Evolutionary conservation across 768 basidiomycete species (phyloP), one percentile per base, ranked within the genome.

Genomic region (Boletus patriciae): DNA sequence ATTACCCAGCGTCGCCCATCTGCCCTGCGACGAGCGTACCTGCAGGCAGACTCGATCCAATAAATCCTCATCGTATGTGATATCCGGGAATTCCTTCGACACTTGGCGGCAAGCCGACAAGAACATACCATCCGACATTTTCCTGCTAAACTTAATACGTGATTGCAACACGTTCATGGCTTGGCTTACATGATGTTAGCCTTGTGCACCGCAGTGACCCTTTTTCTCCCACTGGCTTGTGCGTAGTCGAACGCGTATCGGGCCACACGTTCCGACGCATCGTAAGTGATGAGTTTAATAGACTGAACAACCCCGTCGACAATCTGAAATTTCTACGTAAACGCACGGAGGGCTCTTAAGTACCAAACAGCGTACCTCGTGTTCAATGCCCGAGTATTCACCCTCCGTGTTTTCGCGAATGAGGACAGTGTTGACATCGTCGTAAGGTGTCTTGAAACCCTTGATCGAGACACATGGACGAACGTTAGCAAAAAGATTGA

Each of bases 91-190:
- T 54, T 93, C 94, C 71, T 96, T 94, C 6, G 96, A 88, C 40
- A 99, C 92, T 64, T 93, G 88, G 53, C 97, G 88, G 75, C 97
- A 98, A 23, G 97, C 97, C 40, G 92, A 90, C 74, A 99, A 79
- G 83, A 99, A 99, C 94, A 98, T 97, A 59, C 97, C 97, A 73
- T 99, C 97, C 19, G 96, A 98, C 90, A 98, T 94, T 87, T 98
- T 98, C 94, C 94, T 97, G 68, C 29, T 19, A 46, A 49, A 49
- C 50, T 67, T 10, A 69, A 40, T 60, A 64, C 52, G 33, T 55
- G 48, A 54, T 34, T 34, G 29, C 38, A 33, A 21, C 40, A 46
- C 6, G 51, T 33, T 11, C 50, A 34, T 55, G 43, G 18, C 34
- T 25, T 23, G 19, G 76, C 89, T 56, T 61, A 94, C 96, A 98